Base-by-base conservation (phyloP, 257 asterid species). In the Mitragyna speciosa region DNA sequence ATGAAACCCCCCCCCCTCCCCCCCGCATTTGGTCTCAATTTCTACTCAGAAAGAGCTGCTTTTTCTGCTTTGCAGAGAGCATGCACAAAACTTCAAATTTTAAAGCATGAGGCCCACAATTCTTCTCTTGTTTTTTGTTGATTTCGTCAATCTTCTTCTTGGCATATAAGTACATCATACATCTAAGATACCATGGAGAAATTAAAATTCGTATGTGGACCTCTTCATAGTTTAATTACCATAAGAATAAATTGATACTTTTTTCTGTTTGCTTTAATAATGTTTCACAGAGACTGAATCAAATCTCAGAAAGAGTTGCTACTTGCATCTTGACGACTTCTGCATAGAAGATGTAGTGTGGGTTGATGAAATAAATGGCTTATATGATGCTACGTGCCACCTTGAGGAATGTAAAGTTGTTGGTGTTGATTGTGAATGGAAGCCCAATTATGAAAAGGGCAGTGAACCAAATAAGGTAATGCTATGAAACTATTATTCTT, bases 401-500 rank as follows among this genome's bases (percentile, higher is more conserved):
- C 84, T 96, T n/a, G 90, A 90, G 89, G 88, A 86, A 81, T 93
- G 94, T 85, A 92, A 94, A 88, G 90, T 96, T 77, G 76, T 96
- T 66, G 99, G 99, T 74, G 28, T 96, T 81, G 99, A 96, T 84
- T 93, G 97, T 87, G 99, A 96, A 84, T 96, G 99, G 99, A 94
- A 91, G 84, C 98, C 98, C 70, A 92, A 84, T 83, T 94, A 88
- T 79, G 93, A 75, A 82, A 96, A 94, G 86, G 98, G 98, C 64
- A 86, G 92, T 88, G 78, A 14, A 74, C 90, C 92, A 73, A 92
- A 82, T 82, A 92, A 94, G 97, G 99, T 95, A 85, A 78, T 43
- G 63, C 81, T 70, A 26, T 36, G 31, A 33, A 14, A 39, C 19
- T 75, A 15, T 54, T 75, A 17, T 70, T 15, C 10, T 48, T 28